Evolutionary conservation across 306 rosid species (phyloP).

Genomic region (Pyrus bretschneideri): DNA sequence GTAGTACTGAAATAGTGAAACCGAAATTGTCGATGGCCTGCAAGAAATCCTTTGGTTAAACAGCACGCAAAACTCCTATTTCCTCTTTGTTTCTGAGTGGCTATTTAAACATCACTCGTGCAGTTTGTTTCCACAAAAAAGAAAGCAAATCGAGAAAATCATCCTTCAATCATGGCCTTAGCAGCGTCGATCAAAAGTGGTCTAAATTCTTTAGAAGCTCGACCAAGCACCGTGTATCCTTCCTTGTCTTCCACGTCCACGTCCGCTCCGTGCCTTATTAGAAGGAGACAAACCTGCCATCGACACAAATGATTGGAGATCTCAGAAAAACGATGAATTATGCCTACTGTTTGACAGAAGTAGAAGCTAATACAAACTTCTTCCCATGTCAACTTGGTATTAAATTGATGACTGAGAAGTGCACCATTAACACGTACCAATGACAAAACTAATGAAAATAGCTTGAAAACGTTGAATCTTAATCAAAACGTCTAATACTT

Average conservation of each 20-base stretch:
- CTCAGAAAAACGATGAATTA: background rate
- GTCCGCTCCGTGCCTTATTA: constrained; percentile 89
- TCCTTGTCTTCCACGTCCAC: constrained; percentile 85
- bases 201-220: constrained; percentile 59
- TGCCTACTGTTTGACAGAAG: background rate
- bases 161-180: constrained; percentile 75
- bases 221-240: constrained; percentile 93
- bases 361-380: background rate
- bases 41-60: background rate
- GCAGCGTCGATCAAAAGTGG: constrained; percentile 69
- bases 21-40: background rate
- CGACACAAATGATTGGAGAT: background rate
- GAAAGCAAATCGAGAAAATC: background rate
- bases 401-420: background rate
- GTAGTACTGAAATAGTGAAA: background rate
- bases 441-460: too few species aligned
- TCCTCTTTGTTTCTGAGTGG: background rate
- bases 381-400: background rate
- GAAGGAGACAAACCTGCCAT: constrained; percentile 66
- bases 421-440: background rate
- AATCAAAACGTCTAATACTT: too few species aligned
- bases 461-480: too few species aligned
- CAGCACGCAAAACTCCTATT: background rate
- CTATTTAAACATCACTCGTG: background rate
- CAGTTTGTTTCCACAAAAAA: background rate